Percentiles rank a stretch among this genome's conserved stretches.
phyloP scores from a whole-genome alignment of 495 filamentous ascomycete species.

The Articulospora tetracladia region DNA sequence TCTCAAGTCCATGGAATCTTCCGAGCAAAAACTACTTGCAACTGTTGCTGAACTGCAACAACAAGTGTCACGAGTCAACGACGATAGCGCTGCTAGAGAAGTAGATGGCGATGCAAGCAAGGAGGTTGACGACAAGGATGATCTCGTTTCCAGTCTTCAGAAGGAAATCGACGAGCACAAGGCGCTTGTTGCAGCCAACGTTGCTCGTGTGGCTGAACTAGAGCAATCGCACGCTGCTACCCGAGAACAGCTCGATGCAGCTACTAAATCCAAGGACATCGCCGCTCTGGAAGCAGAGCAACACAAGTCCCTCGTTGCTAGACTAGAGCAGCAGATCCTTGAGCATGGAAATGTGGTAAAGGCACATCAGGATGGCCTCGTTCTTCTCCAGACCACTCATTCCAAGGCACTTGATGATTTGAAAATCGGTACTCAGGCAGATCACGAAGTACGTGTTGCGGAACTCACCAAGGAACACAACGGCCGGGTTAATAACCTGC shows the following conservation, averaged over 20 bases:
- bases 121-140: slow-evolving; percentile 51
- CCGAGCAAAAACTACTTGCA: slow-evolving; percentile 66
- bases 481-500: slow-evolving; percentile 53
- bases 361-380: slow-evolving; percentile 42
- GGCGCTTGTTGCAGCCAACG: slow-evolving; percentile 58
- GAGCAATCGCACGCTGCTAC: slow-evolving; percentile 60
- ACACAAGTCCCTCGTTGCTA: slow-evolving; percentile 49
- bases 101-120: not conserved
- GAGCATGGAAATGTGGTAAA: slow-evolving; percentile 47
- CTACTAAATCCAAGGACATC: slow-evolving; percentile 40
- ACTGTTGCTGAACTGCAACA: slow-evolving; percentile 64
- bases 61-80: slow-evolving; percentile 29
- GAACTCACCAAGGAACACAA: slow-evolving; percentile 52
- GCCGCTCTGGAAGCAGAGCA: slow-evolving; percentile 39
- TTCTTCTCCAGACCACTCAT: slow-evolving; percentile 40
- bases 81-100: slow-evolving; percentile 32
- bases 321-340: slow-evolving; percentile 54
- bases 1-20: slow-evolving; percentile 65
- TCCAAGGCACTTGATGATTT: slow-evolving; percentile 45
- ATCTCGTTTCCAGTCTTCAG: slow-evolving; percentile 62
- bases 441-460: slow-evolving; percentile 28
- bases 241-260: slow-evolving; percentile 52
- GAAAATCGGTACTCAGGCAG: slow-evolving; percentile 37
- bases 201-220: slow-evolving; percentile 58
- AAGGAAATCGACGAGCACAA: slow-evolving; percentile 78